Conservation (phyloP, 2,329 filamentous ascomycete genomes). For the Canariomyces notabilis region DNA sequence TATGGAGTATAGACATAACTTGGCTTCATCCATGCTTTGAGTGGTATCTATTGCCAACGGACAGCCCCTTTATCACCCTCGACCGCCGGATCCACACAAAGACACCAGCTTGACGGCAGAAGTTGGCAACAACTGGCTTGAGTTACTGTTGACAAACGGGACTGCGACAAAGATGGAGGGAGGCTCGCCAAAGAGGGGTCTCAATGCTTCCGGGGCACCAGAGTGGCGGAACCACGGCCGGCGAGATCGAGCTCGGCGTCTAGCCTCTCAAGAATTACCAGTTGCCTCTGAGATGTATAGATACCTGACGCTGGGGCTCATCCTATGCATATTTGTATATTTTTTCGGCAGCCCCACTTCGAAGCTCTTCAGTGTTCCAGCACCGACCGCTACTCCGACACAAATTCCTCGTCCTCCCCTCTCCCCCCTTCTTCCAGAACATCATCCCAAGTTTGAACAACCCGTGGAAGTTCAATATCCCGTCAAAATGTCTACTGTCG, state of each 20-base stretch:
- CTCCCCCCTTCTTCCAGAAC: constrained; percentile 29
- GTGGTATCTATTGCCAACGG: too few relatives aligned
- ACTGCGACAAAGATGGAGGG: background rate
- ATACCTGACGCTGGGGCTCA: constrained; percentile 13
- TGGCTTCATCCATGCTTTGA: too few relatives aligned
- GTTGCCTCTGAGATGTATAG: constrained; percentile 7
- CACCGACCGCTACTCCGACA: constrained; percentile 6
- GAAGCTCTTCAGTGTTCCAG: constrained; percentile 7
- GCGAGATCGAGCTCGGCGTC: background rate
- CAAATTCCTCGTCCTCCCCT: constrained; percentile 20
- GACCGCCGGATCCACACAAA: too few relatives aligned
- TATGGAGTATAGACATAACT: too few relatives aligned
- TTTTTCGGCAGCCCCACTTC: constrained; percentile 17
- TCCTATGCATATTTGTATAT: constrained; percentile 15
- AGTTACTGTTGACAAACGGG: too few relatives aligned
- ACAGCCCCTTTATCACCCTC: too few relatives aligned
- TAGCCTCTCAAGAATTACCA: background rate
- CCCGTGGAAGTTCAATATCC: constrained; percentile 35
- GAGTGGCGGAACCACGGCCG: background rate
- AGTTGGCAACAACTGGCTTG: too few relatives aligned
- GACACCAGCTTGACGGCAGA: too few relatives aligned
- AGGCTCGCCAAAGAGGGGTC: background rate
- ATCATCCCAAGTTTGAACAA: constrained; percentile 42
- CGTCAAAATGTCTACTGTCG: constrained; percentile 62
- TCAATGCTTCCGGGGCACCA: background rate